Percentiles rank a stretch among this genome's conserved stretches.
Conservation (phyloP, 1,284 basidiomycete genomes). For the Rhodofomes roseus region DNA sequence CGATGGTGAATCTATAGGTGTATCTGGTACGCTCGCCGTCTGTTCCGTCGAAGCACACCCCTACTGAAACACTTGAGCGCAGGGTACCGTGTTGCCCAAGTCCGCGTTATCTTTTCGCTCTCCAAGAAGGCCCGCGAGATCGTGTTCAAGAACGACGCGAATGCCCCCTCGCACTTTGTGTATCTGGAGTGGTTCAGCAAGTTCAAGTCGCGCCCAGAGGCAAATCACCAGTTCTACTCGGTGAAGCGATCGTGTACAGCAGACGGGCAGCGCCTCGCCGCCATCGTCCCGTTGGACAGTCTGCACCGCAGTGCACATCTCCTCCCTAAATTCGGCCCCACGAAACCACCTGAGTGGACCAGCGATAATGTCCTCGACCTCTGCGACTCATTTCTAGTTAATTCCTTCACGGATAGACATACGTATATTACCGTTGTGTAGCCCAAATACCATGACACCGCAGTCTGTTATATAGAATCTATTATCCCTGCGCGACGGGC, state of each 20-base stretch:
- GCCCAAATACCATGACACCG: neutral
- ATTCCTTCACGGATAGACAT: constrained; percentile 27
- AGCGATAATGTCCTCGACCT: constrained; percentile 31
- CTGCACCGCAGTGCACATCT: constrained; percentile 30
- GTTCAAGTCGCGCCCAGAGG: constrained; percentile 20
- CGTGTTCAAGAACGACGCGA: constrained; percentile 12
- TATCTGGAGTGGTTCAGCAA: constrained; percentile 31
- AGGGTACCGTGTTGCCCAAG: constrained; percentile 17
- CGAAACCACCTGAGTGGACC: constrained; percentile 26
- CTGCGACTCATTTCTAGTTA: constrained; percentile 28
- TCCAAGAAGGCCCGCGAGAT: neutral
- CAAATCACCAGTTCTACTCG: constrained; percentile 8
- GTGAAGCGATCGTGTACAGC: constrained; percentile 14
- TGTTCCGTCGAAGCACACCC: neutral
- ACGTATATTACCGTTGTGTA: constrained; percentile 14
- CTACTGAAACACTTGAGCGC: too few relatives aligned
- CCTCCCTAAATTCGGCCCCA: constrained; percentile 11
- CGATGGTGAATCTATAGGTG: neutral
- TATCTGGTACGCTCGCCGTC: constrained; percentile 3
- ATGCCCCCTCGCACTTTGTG: neutral
- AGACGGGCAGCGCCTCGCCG: constrained; percentile 15
- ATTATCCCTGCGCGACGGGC: neutral
- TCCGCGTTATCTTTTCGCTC: constrained; percentile 16
- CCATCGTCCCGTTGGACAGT: constrained; percentile 21
- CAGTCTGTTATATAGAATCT: too few relatives aligned